Evolutionary conservation across 495 filamentous ascomycete genomes (phyloP), one percentile per base, ranked within the genome.

Genomic region (Glonium stellatum): DNA sequence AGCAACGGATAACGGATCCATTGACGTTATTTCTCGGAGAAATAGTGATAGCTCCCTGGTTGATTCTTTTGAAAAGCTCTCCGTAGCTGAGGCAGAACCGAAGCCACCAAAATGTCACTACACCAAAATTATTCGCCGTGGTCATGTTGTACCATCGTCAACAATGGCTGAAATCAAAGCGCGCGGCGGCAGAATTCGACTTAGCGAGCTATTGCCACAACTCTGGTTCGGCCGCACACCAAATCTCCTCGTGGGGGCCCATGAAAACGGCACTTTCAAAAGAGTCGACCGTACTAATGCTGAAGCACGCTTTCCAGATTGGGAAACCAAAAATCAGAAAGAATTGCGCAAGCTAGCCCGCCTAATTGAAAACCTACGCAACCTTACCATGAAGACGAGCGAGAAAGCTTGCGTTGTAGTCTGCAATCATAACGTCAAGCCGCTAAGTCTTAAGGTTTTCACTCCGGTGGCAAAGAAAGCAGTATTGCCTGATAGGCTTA

Each of bases 111-210:
- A 9, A 48, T 19, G 22, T 1, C 18, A n/a, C 13, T 19, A 18
- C 44, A 48, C 15, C 18, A 12, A 48, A 15, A 22, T 48, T 22
- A 41, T 56, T 11, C 18, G n/a, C 18, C 15, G 19, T 21, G 54
- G 36, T 15, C 8, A 23, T 39, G 5, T 15, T 18, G 35, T 42
- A 39, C 18, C 15, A 13, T 42, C 31, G 25, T 23, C 13, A 13
- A 42, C 37, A 37, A 31, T 55, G 11, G 53, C 53, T 10, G 53
- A 55, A 37, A 41, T 55, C 35, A 55, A 55, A 55, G 34, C 31
- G 53, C 2, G 31, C 53, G 42, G n/a, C n/a, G n/a, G n/a, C n/a
- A n/a, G n/a, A n/a, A n/a, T n/a, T n/a, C n/a, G n/a, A n/a, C n/a
- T n/a, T n/a, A n/a, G n/a, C n/a, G n/a, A n/a, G n/a, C n/a, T n/a